These are phyloP conservation scores for Suillus brevipes DNA, from an alignment of 768 basidiomycete species.

Conservation along the genomic window DNA sequence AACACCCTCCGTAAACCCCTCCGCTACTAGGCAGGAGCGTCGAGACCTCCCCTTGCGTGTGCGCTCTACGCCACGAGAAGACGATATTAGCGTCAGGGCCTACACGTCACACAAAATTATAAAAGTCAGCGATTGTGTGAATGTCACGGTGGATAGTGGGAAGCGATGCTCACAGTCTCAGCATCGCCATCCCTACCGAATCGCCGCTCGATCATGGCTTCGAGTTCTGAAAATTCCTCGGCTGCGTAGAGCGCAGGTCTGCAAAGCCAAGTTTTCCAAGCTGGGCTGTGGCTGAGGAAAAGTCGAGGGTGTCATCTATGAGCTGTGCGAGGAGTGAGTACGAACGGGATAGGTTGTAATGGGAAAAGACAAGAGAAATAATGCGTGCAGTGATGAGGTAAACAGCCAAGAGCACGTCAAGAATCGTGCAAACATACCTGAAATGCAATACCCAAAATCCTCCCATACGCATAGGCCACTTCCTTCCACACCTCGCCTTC, in stretches of 20 bases:
- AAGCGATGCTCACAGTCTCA: slow-evolving; percentile 56
- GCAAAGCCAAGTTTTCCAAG: slow-evolving; percentile 88
- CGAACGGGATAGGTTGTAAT: not conserved
- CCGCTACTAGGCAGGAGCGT: slow-evolving; percentile 71
- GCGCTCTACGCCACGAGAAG: slow-evolving; percentile 71
- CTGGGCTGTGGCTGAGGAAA: slow-evolving; percentile 66
- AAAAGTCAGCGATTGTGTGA: not conserved
- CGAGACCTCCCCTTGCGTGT: slow-evolving; percentile 70
- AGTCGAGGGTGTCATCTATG: slow-evolving; percentile 94
- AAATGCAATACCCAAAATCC: slow-evolving; percentile 93
- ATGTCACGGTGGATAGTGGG: not conserved
- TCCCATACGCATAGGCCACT: slow-evolving; percentile 86
- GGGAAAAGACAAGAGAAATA: not conserved
- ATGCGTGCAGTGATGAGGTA: not conserved
- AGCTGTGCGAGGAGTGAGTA: slow-evolving; percentile 53
- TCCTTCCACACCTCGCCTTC: slow-evolving; percentile 86
- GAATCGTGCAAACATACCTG: slow-evolving; percentile 55
- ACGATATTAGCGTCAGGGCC: slow-evolving; percentile 67
- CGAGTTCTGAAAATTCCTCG: slow-evolving; percentile 78
- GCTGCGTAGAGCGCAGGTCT: slow-evolving; percentile 85
- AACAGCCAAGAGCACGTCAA: not conserved
- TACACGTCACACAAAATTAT: slow-evolving; percentile 26
- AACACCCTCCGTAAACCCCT: slow-evolving; percentile 67
- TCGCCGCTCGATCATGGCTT: slow-evolving; percentile 75
- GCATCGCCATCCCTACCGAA: slow-evolving; percentile 79